Evolutionary conservation across 108 stramenopile species (phyloP), one percentile per base, ranked within the genome.

Genomic region (Nannochloropsis salina): DNA sequence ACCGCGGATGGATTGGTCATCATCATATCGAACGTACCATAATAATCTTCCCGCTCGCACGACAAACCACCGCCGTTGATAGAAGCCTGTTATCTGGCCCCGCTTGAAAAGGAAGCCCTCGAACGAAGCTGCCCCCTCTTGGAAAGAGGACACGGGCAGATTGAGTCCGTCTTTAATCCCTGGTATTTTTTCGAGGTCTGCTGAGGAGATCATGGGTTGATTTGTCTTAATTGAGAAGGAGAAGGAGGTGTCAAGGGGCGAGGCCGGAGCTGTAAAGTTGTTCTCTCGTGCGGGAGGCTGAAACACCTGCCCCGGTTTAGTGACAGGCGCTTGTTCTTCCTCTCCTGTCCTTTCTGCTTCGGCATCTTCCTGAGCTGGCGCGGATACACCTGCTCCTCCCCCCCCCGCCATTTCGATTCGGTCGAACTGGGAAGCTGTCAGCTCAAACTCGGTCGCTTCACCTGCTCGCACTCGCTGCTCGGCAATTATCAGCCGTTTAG

Each of bases 51-150:
- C 15, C 5, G 5, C 61, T 15, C 61, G 61, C 61, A 74, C 61
- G 20, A 74, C 8, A n/a, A 74, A 74, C 61, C 61, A 74, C n/a
- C 61, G 61, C 20, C 61, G 61, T 74, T 74, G 61, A 8, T 74
- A 74, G 20, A 6, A 15, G 61, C 61, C 61, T 74, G 61, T 74
- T n/a, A 74, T 15, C 6, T 74, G 61, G 2, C 61, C 61, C 61
- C 61, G 61, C 61, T 74, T 74, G 4, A 74, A 74, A 15, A 74
- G 61, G n/a, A 74, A 74, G 61, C 61, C 61, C 61, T 74, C 61
- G 5, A 74, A n/a, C 20, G n/a, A n/a, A 1, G n/a, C 6, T 74
- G 15, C n/a, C 20, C 61, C 61, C n/a, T 74, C 20, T n/a, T 74
- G 61, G 61, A 74, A 74, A 15, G 61, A n/a, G n/a, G 61, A 74